These are phyloP conservation scores for Vitis amurensis DNA, from an alignment of 164 flowering plant genomes.

Conservation along the genomic window DNA sequence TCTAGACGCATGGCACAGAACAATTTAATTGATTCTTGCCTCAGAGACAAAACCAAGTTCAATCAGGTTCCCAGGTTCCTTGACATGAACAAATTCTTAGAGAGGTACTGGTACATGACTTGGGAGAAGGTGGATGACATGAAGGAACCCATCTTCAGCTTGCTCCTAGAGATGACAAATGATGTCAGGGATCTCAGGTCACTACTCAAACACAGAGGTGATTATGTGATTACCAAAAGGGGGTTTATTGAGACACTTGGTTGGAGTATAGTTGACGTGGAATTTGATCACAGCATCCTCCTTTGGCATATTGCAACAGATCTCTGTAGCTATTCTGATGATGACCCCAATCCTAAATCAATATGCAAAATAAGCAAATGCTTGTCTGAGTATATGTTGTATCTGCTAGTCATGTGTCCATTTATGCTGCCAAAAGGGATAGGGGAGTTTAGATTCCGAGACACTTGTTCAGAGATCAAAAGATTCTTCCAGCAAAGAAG, in stretches of 20 bases:
- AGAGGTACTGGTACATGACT: background rate
- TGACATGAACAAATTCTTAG: too few relatives aligned
- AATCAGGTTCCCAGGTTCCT: too few relatives aligned
- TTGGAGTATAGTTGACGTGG: background rate
- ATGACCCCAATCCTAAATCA: too few relatives aligned
- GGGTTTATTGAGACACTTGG: background rate
- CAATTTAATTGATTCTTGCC: background rate
- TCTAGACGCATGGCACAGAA: too few relatives aligned
- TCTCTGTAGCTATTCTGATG: conserved; percentile 3
- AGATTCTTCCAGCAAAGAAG: background rate
- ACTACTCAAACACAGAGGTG: too few relatives aligned
- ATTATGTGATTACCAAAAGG: too few relatives aligned
- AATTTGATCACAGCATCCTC: conserved; percentile 19
- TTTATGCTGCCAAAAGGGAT: conserved; percentile 1
- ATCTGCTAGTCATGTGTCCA: conserved; percentile 11
- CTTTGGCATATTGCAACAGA: conserved; percentile 25
- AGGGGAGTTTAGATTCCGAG: background rate
- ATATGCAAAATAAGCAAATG: background rate
- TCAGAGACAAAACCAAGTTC: too few relatives aligned
- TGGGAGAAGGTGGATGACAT: too few relatives aligned
- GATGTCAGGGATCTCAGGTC: too few relatives aligned
- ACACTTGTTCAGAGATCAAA: background rate
- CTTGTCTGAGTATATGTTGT: conserved; percentile 21
- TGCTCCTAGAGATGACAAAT: too few relatives aligned
- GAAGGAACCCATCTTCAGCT: too few relatives aligned